Conservation (phyloP, 164 flowering plant genomes). For the Aristolochia californica region DNA sequence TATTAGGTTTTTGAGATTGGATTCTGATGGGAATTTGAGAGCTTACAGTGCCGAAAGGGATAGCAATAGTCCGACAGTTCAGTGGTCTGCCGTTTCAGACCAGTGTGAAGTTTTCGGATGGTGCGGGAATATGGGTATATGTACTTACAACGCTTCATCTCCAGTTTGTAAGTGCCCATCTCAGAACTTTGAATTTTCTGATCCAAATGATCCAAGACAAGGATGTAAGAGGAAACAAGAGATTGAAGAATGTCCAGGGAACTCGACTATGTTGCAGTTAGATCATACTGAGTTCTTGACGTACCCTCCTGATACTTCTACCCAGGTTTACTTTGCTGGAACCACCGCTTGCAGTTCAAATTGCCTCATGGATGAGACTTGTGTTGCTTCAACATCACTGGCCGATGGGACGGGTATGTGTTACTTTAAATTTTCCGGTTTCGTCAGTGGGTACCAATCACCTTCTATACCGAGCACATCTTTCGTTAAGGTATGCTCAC, state of each 20-base stretch:
- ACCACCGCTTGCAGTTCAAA: conserved; percentile 44
- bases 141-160: conserved; percentile 49
- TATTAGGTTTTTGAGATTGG: conserved; percentile 53
- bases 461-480: conserved; percentile 67
- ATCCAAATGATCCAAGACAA: conserved; percentile 43
- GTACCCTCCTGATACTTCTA: conserved; percentile 37
- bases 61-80: conserved; percentile 15
- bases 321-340: conserved; percentile 31
- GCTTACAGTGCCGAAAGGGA: conserved; percentile 43
- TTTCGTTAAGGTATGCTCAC: conserved; percentile 60
- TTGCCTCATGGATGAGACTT: conserved; percentile 49
- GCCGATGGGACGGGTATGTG: conserved; percentile 71
- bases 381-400: conserved; percentile 54
- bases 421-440: conserved; percentile 33
- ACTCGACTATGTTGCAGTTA: conserved; percentile 38
- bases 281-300: conserved; percentile 51
- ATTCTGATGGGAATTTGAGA: conserved; percentile 80
- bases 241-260: conserved; percentile 42
- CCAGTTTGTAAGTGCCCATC: conserved; percentile 75
- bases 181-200: conserved; percentile 47
- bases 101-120: conserved; percentile 71
- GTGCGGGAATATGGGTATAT: conserved; percentile 76
- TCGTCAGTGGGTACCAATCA: conserved; percentile 57
- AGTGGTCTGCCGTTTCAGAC: conserved; percentile 78
- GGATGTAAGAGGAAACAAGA: conserved; percentile 76